A percentile compares a stretch with the other conserved stretches of the same genome.
These are phyloP conservation scores for Zoysia japonica DNA, from an alignment of 176 grass and related monocot genomes.

Conservation along the genomic window DNA sequence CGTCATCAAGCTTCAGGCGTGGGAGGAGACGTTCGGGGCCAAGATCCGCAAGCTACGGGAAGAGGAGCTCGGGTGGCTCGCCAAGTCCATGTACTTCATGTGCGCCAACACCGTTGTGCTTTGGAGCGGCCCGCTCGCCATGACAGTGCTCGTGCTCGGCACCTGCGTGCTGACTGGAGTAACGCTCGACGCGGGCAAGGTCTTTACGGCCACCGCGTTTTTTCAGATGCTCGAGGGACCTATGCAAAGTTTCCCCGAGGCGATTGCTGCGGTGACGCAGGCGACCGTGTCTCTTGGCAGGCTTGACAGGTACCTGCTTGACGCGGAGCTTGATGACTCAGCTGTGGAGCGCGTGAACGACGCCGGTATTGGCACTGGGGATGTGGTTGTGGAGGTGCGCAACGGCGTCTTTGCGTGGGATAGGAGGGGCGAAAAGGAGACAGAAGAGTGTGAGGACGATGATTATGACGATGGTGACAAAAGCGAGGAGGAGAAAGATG, in stretches of 20 bases:
- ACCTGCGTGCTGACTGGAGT: conserved; percentile 48
- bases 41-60: conserved; percentile 45
- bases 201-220: conserved; percentile 61
- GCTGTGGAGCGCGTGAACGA: conserved; percentile 31
- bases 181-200: conserved; percentile 59
- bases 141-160: conserved; percentile 59
- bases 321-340: conserved; percentile 45
- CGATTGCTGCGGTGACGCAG: conserved; percentile 58
- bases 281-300: conserved; percentile 58
- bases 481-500: conserved; percentile 3
- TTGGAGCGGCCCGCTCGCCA: conserved; percentile 55
- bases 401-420: conserved; percentile 59
- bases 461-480: neutral
- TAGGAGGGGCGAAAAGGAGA: conserved; percentile 34
- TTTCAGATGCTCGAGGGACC: conserved; percentile 58
- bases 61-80: conserved; percentile 57
- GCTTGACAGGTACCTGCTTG: conserved; percentile 61
- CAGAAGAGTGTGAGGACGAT: neutral
- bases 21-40: conserved; percentile 60
- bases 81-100: conserved; percentile 74
- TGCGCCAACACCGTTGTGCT: conserved; percentile 62
- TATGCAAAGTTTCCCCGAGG: conserved; percentile 70
- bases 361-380: neutral
- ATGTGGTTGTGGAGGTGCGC: conserved; percentile 31
- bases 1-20: conserved; percentile 75